A percentile compares a stretch with the other conserved stretches of the same genome.
These are phyloP conservation scores for Penicillium longicatenatum DNA, from an alignment of 495 filamentous ascomycete genomes.

Conservation along the genomic window DNA sequence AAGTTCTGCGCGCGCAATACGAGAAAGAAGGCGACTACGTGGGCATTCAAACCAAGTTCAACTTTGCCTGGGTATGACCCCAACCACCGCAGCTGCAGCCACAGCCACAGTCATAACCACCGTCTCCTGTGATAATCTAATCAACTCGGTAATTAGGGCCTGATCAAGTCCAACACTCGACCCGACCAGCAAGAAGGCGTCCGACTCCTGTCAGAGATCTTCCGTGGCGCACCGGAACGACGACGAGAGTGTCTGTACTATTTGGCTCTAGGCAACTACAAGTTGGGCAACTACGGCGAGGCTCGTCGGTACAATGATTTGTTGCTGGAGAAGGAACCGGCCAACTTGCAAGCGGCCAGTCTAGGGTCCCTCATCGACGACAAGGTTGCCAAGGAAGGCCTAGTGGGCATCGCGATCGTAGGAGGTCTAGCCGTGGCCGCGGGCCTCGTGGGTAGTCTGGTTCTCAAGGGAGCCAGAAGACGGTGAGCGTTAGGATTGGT, in stretches of 20 bases:
- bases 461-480: constrained; percentile 71
- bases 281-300: constrained; percentile 95
- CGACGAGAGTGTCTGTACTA: constrained; percentile 98
- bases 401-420: constrained; percentile 95
- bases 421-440: constrained; percentile 91
- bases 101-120: too few relatives aligned
- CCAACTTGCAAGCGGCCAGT: constrained; percentile 85
- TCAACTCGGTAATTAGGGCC: constrained; percentile 57
- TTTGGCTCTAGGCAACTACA: constrained; percentile 94
- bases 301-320: constrained; percentile 92
- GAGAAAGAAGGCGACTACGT: constrained; percentile 97
- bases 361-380: constrained; percentile 87
- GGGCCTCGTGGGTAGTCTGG: constrained; percentile 84
- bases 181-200: constrained; percentile 94
- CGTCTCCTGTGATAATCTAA: constrained; percentile 14
- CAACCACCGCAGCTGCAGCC: not conserved
- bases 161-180: constrained; percentile 87
- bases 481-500: constrained; percentile 36
- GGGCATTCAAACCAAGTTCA: constrained; percentile 97
- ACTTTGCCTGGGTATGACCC: constrained; percentile 87
- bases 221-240: constrained; percentile 85
- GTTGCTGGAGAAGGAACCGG: constrained; percentile 83
- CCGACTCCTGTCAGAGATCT: constrained; percentile 92
- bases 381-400: constrained; percentile 89
- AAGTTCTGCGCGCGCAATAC: constrained; percentile 89